phyloP scores from a whole-genome alignment of 2,329 filamentous ascomycete species.

The Aspergillus sojae region DNA sequence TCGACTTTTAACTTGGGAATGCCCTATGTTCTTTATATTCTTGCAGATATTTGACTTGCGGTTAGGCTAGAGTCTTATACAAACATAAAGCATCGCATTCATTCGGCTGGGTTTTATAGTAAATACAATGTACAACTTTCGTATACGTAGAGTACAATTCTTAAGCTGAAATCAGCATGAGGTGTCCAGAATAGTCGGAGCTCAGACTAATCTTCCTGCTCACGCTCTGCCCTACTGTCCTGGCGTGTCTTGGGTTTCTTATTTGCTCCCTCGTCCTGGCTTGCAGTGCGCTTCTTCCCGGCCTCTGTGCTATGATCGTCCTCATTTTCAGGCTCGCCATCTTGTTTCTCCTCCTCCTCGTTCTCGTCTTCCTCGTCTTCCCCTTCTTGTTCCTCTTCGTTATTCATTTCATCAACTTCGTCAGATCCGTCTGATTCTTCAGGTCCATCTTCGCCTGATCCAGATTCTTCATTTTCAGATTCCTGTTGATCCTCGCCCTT shows the following conservation, averaged over 20 bases:
- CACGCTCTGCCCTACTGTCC: background rate
- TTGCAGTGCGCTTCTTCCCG: background rate
- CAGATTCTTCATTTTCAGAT: background rate
- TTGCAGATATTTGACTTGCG: too few species aligned
- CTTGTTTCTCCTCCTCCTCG: too few species aligned
- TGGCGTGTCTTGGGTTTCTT: background rate
- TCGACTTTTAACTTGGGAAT: too few species aligned
- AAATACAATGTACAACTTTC: background rate
- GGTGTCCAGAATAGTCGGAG: background rate
- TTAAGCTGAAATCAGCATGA: background rate
- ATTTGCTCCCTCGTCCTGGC: background rate
- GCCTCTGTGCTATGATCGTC: background rate
- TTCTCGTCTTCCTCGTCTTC: background rate
- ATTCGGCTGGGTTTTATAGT: too few species aligned
- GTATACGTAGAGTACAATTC: background rate
- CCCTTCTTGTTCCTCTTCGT: background rate
- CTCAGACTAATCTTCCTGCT: conserved; percentile 5
- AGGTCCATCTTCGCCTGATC: background rate
- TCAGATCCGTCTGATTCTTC: background rate
- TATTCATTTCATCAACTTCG: background rate
- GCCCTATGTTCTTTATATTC: too few species aligned
- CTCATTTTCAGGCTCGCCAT: background rate
- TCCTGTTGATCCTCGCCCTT: conserved; percentile 26
- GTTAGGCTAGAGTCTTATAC: too few species aligned
- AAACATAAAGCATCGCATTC: too few species aligned